phyloP scores from a whole-genome alignment of 345 rosid genomes.

The Camelina neglecta region DNA sequence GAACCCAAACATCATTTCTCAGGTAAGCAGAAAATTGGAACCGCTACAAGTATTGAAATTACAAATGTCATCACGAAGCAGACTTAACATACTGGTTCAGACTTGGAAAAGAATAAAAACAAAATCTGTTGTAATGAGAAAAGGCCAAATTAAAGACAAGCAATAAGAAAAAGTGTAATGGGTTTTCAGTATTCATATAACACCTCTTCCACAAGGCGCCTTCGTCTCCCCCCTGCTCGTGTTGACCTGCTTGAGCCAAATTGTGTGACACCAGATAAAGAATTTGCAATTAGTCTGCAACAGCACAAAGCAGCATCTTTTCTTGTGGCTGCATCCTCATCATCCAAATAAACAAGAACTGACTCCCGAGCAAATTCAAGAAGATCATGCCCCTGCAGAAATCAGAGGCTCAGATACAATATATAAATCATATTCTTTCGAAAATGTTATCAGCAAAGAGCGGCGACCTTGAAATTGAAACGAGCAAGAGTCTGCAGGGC shows the following conservation, averaged over 20 bases:
- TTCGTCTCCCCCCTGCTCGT: slow-evolving; percentile 76
- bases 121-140: slow-evolving; percentile 4
- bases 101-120: slow-evolving; percentile 18
- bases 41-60: slow-evolving; percentile 29
- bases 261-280: slow-evolving; percentile 66
- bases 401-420: slow-evolving; percentile 39
- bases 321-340: slow-evolving; percentile 86
- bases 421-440: slow-evolving; percentile 12
- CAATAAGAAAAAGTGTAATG: slow-evolving; percentile 21
- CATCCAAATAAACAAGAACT: slow-evolving; percentile 85
- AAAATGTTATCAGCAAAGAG: slow-evolving; percentile 12
- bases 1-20: slow-evolving; percentile 43
- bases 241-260: slow-evolving; percentile 76
- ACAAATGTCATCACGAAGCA: slow-evolving; percentile 32
- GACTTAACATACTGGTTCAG: slow-evolving; percentile 18
- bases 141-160: slow-evolving; percentile 17
- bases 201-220: slow-evolving; percentile 95
- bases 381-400: slow-evolving; percentile 72
- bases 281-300: slow-evolving; percentile 84
- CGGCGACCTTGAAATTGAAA: slow-evolving; percentile 85
- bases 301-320: slow-evolving; percentile 97
- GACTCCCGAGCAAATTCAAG: slow-evolving; percentile 95
- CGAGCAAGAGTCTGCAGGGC: slow-evolving; percentile 95
- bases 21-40: slow-evolving; percentile 38
- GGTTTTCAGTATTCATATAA: slow-evolving; percentile 20